Evolutionary conservation across 1,139 yeast species (phyloP).

Genomic region (Tardiomyces blankii): DNA sequence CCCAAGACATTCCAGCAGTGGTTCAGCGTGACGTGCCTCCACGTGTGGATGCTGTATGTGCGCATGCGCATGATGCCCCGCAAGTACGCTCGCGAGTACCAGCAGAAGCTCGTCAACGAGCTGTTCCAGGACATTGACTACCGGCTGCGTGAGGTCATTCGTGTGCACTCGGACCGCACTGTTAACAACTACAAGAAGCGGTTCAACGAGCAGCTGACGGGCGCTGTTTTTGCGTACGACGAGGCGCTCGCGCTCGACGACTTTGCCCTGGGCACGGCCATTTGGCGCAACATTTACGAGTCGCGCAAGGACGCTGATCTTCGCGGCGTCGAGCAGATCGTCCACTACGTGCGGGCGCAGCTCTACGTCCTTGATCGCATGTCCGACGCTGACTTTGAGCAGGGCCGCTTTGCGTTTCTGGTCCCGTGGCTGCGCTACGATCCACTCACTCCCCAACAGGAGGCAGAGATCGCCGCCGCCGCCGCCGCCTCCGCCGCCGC

Average conservation of each 20-base stretch:
- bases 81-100: slow-evolving; percentile 79
- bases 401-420: slow-evolving; percentile 77
- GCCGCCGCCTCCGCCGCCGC: too few relatives aligned
- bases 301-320: slow-evolving; percentile 77
- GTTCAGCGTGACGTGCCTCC: slow-evolving; percentile 85
- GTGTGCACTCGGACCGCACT: slow-evolving; percentile 71
- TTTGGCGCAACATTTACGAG: slow-evolving; percentile 82
- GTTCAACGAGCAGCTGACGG: slow-evolving; percentile 81
- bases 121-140: slow-evolving; percentile 83
- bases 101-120: slow-evolving; percentile 83
- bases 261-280: slow-evolving; percentile 15
- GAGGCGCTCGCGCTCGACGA: slow-evolving; percentile 63
- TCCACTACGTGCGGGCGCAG: slow-evolving; percentile 82
- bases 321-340: slow-evolving; percentile 75
- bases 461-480: slow-evolving; percentile 21
- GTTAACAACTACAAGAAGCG: slow-evolving; percentile 83
- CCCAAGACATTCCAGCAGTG: slow-evolving; percentile 88
- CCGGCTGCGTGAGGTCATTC: slow-evolving; percentile 75
- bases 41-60: slow-evolving; percentile 86
- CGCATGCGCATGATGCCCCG: slow-evolving; percentile 96
- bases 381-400: slow-evolving; percentile 85
- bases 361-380: slow-evolving; percentile 74
- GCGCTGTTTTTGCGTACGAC: slow-evolving; percentile 82
- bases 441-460: slow-evolving; percentile 39
- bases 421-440: slow-evolving; percentile 76